Evolutionary conservation across 345 rosid species (phyloP).

Genomic region (Eucalyptus pauciflora): DNA sequence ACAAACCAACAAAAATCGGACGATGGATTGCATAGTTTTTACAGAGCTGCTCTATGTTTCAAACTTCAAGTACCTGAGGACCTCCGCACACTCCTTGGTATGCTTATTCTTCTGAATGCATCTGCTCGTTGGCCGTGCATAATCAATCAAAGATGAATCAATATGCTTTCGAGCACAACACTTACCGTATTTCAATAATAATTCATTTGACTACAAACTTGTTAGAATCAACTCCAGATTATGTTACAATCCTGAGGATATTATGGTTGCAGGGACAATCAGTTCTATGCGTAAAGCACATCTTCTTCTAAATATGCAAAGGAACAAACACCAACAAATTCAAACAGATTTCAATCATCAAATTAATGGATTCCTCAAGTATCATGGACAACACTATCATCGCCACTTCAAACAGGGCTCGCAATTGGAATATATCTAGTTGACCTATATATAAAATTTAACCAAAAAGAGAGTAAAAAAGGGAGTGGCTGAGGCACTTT

Average conservation of each 20-base stretch:
- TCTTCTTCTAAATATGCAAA: neutral
- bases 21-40: neutral
- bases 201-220: neutral
- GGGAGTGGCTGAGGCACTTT: neutral
- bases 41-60: neutral
- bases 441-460: neutral
- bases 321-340: neutral
- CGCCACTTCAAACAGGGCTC: neutral
- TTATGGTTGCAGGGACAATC: neutral
- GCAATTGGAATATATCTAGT: neutral
- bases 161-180: neutral
- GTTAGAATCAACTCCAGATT: neutral
- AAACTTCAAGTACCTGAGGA: neutral
- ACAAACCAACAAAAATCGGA: neutral
- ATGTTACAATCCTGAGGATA: neutral
- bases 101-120: neutral
- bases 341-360: neutral
- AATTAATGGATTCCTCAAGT: neutral
- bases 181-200: neutral
- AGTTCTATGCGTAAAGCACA: neutral
- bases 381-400: neutral
- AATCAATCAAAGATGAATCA: neutral
- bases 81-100: neutral
- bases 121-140: neutral
- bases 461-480: neutral